These are phyloP conservation scores for Urtica urens DNA, from an alignment of 306 rosid species.

Conservation along the genomic window DNA sequence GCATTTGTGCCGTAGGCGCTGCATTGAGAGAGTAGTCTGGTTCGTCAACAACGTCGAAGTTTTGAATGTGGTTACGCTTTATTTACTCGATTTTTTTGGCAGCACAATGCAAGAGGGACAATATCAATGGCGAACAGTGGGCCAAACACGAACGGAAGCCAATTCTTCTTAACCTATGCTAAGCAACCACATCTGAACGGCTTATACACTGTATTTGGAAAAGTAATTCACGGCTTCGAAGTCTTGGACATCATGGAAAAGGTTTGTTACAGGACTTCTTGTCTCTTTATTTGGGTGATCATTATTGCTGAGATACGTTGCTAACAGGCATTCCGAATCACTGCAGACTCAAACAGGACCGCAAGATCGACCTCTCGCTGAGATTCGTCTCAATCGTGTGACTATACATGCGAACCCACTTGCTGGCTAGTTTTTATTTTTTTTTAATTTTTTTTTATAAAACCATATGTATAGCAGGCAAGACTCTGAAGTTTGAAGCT, in stretches of 20 bases:
- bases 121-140: conserved; percentile 92
- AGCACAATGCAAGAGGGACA: conserved; percentile 96
- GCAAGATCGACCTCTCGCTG: conserved; percentile 91
- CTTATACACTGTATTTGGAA: conserved; percentile 70
- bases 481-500: no score
- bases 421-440: conserved; percentile 51
- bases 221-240: conserved; percentile 94
- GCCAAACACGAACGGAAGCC: conserved; percentile 95
- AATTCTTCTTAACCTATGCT: conserved; percentile 66
- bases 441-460: no score
- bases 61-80: no score
- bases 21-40: no score
- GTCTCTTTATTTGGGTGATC: background rate
- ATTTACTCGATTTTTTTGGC: no score
- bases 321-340: conserved; percentile 7
- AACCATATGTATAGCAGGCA: no score
- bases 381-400: conserved; percentile 86
- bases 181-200: conserved; percentile 94
- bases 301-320: no score
- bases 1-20: no score
- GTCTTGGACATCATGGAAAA: conserved; percentile 97
- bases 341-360: conserved; percentile 86
- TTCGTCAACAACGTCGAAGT: no score
- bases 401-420: conserved; percentile 85
- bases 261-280: conserved; percentile 13